Percentiles rank a stretch among this genome's conserved stretches.
Evolutionary conservation across 176 grass and related monocot genomes (phyloP).

Genomic region (Lolium rigidum): DNA sequence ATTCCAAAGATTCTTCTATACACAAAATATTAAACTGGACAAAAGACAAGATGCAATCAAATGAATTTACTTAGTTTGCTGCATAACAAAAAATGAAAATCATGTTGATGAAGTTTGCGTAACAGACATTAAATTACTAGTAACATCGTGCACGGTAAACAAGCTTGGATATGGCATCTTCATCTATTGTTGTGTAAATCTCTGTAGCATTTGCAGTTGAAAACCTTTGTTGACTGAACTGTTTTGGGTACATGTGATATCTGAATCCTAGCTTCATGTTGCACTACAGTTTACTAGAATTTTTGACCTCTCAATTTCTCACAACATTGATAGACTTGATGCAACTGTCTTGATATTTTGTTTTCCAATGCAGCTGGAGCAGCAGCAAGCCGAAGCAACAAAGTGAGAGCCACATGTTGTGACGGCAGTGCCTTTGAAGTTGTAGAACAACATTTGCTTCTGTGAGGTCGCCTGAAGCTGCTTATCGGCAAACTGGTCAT

Average conservation of each 20-base stretch:
- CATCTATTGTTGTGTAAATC: background rate
- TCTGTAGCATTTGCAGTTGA: background rate
- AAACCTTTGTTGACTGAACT: background rate
- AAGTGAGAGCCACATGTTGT: slow-evolving; percentile 34
- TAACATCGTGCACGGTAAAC: no score
- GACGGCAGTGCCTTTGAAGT: background rate
- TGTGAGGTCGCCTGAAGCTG: slow-evolving; percentile 35
- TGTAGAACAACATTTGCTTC: slow-evolving; percentile 33
- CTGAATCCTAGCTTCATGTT: background rate
- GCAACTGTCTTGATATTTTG: slow-evolving; percentile 2
- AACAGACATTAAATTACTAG: no score
- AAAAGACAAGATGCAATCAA: background rate
- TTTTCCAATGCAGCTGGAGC: slow-evolving; percentile 45
- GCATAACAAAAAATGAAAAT: no score
- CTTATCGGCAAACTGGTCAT: slow-evolving; percentile 8
- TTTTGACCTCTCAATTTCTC: background rate
- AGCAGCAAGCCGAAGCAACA: slow-evolving; percentile 21
- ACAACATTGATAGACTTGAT: background rate
- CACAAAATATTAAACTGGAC: background rate
- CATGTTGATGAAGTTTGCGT: no score
- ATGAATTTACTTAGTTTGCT: no score
- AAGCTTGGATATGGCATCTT: background rate
- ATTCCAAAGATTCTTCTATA: no score
- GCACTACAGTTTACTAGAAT: background rate
- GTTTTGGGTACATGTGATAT: background rate